Conservation (phyloP, 1,139 yeast species). For the Sugiyamaella pinicola region DNA sequence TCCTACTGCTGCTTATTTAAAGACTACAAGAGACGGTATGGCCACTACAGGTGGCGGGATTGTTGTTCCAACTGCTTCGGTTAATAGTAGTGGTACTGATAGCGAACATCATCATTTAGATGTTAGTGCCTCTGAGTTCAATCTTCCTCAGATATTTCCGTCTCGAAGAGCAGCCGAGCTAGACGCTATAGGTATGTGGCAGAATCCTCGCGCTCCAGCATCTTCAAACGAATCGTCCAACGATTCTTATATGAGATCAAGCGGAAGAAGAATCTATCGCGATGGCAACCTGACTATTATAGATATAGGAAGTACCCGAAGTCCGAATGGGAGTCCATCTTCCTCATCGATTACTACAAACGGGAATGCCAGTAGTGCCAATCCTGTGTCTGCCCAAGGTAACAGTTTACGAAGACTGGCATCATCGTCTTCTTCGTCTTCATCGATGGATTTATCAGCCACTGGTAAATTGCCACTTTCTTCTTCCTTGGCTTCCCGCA, state of each 20-base stretch:
- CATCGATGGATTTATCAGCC: background rate
- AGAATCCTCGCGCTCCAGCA: constrained; percentile 7
- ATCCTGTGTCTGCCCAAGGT: background rate
- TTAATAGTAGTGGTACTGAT: constrained; percentile 5
- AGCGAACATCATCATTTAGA: constrained; percentile 5
- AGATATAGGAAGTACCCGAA: background rate
- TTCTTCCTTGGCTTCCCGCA: background rate
- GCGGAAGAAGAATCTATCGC: constrained; percentile 6
- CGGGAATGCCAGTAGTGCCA: background rate
- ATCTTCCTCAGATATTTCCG: constrained; percentile 34
- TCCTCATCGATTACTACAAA: background rate
- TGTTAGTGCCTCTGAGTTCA: constrained; percentile 17
- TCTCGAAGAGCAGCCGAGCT: constrained; percentile 34
- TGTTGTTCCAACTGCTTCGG: background rate
- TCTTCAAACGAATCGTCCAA: background rate
- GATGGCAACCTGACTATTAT: constrained; percentile 10
- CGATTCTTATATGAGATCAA: constrained; percentile 6
- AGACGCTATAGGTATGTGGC: constrained; percentile 23
- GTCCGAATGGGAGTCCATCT: background rate
- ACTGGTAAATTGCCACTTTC: background rate
- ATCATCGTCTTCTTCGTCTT: background rate
- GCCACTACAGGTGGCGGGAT: background rate
- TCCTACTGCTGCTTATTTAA: background rate
- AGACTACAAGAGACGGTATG: background rate
- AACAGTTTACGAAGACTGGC: constrained; percentile 1